Conservation (phyloP, 164 flowering plant genomes). For the Liquidambar formosana region DNA sequence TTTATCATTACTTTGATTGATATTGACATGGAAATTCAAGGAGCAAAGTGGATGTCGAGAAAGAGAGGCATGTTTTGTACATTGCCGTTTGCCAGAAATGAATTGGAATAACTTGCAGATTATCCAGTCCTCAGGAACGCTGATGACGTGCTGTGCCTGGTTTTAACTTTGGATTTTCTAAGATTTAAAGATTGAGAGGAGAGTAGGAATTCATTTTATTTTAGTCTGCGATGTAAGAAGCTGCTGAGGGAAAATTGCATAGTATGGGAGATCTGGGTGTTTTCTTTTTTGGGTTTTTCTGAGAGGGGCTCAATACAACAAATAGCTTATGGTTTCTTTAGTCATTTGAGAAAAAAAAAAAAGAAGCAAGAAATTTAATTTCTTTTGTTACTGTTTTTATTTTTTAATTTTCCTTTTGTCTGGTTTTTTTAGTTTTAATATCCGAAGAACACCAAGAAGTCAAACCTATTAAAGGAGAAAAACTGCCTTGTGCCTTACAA, state of each 20-base stretch:
- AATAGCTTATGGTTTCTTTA: neutral
- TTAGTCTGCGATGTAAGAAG: conserved; percentile 2
- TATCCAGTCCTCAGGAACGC: neutral
- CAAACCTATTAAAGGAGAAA: no score
- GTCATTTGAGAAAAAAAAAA: neutral
- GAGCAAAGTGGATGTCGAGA: neutral
- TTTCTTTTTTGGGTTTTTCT: neutral
- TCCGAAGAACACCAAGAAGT: no score
- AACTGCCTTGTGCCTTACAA: no score
- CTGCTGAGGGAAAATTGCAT: conserved; percentile 2
- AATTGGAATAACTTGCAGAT: conserved; percentile 2
- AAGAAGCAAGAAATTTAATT: neutral
- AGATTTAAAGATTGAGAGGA: neutral
- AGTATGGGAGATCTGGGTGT: neutral
- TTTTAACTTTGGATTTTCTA: neutral
- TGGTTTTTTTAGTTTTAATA: neutral
- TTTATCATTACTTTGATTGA: neutral
- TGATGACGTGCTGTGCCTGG: neutral
- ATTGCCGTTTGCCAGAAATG: neutral
- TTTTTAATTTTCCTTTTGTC: neutral
- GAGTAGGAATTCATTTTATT: conserved; percentile 4
- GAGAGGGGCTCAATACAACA: neutral
- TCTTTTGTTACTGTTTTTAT: neutral
- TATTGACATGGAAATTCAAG: conserved; percentile 3
- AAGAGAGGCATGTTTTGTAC: neutral